Base-by-base conservation (phyloP, 2,329 filamentous ascomycete species). In the Neonectria punicea region DNA sequence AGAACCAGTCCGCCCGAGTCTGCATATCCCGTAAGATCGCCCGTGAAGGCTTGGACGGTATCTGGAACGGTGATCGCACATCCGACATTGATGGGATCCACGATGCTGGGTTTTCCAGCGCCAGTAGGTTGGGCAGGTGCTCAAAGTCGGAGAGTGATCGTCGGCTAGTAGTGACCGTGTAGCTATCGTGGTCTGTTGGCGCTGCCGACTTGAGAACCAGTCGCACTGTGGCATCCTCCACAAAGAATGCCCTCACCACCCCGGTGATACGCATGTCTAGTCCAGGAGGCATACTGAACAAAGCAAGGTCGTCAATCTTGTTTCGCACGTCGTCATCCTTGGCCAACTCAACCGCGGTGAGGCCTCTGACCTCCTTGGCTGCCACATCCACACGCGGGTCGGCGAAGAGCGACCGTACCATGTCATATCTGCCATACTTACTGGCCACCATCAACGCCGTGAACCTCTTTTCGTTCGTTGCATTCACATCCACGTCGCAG, bases 271-370 rank as follows among this genome's bases (percentile, higher is more conserved):
- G 89, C 4, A 91, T 91, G 70, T 97, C 93, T 14, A 87, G 84
- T 11, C 89, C 90, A 5, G 92, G 85, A 1, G 87, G 84, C 77
- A 90, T 89, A 20, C 92, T 92, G 69, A 99, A 91, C 10, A 99
- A 82, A 1, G 94, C 91, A 67, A 99, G 84, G 77, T 99, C 96
- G 76, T 99, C 96, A 68, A 99, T 98, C 72, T 93, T 91, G 80
- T 98, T 99, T 43, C 96, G 89, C 28, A 99, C 93, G 71, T 99
- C 96, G 76, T 99, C 96, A 74, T 99, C 97, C 77, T 99, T 99
- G 54, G 97, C 96, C 51, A 99, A 85, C 79, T 99, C 96, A 7
- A 98, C 94, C 8, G 96, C 96, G 8, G 95, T 98, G 72, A 99
- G 84, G 0, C 96, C 96, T 64, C 96, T 89, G 16, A 93, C 81